phyloP scores from a whole-genome alignment of 179 eudicot genomes.

The Beta corolliflora region DNA sequence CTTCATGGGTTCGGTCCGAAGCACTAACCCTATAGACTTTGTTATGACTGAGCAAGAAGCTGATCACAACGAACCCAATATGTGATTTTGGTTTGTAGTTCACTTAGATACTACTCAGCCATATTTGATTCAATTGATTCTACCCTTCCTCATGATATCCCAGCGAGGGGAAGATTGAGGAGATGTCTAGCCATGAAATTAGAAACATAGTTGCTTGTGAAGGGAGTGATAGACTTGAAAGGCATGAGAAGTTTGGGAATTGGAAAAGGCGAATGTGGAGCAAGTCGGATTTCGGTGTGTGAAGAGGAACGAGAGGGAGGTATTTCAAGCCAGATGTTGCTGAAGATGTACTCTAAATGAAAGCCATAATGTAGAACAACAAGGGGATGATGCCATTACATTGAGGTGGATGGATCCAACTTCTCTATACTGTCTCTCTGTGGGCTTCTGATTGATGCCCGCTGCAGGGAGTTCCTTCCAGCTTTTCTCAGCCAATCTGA shows the following conservation, averaged over 20 bases:
- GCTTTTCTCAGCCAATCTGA: conserved; percentile 53
- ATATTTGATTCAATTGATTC: conserved; percentile 66
- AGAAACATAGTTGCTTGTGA: conserved; percentile 86
- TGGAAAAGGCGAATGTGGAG: conserved; percentile 74
- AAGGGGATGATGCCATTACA: conserved; percentile 46
- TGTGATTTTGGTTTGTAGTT: conserved; percentile 56
- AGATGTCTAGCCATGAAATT: conserved; percentile 73
- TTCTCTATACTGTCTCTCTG: conserved; percentile 75
- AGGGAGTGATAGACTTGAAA: conserved; percentile 77
- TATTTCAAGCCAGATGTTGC: conserved; percentile 64
- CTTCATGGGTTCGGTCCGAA: conserved; percentile 68
- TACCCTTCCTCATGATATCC: conserved; percentile 56
- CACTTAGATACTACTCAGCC: conserved; percentile 76
- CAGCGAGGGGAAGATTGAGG: conserved; percentile 71
- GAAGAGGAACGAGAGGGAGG: conserved; percentile 58
- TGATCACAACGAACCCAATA: conserved; percentile 48
- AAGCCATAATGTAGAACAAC: conserved; percentile 50
- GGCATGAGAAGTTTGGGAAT: conserved; percentile 64
- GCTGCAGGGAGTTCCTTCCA: conserved; percentile 59
- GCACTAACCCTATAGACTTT: conserved; percentile 60
- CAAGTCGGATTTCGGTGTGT: conserved; percentile 58
- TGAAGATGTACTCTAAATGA: conserved; percentile 72
- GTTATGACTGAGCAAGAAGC: conserved; percentile 84
- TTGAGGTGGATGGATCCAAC: conserved; percentile 83
- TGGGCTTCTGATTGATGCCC: conserved; percentile 58